phyloP scores from a whole-genome alignment of 2,329 filamentous ascomycete genomes.

The Dothistroma septosporum region DNA sequence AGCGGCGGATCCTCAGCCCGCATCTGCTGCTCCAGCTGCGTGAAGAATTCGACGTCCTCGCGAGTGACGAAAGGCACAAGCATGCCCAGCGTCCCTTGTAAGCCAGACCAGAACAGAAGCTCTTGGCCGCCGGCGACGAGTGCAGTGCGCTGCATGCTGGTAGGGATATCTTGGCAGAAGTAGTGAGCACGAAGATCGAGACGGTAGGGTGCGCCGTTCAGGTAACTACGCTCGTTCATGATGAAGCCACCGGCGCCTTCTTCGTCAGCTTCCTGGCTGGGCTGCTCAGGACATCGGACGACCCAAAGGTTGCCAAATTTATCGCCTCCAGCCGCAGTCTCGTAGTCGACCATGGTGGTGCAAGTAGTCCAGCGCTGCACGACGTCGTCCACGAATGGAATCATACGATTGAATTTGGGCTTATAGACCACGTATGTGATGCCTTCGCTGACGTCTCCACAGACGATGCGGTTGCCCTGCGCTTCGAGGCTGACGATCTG shows the following conservation, averaged over 20 bases:
- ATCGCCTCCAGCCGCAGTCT: slow-evolving; percentile 89
- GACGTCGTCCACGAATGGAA: slow-evolving; percentile 89
- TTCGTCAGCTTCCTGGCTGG: slow-evolving; percentile 85
- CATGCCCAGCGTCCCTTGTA: slow-evolving; percentile 91
- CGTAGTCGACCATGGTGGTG: slow-evolving; percentile 93
- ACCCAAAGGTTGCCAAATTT: slow-evolving; percentile 98
- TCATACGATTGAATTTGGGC: slow-evolving; percentile 80
- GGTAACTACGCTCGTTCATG: slow-evolving; percentile 82
- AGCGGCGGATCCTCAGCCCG: slow-evolving; percentile 81
- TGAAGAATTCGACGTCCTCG: slow-evolving; percentile 97
- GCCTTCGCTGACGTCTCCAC: slow-evolving; percentile 88
- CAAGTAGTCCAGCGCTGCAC: slow-evolving; percentile 87
- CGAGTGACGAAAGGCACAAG: slow-evolving; percentile 87
- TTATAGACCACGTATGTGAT: slow-evolving; percentile 94
- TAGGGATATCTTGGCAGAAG: slow-evolving; percentile 88
- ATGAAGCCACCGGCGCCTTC: slow-evolving; percentile 86
- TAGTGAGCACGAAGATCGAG: slow-evolving; percentile 82
- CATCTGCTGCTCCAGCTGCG: slow-evolving; percentile 84
- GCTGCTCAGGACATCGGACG: slow-evolving; percentile 78
- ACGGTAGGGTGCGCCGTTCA: slow-evolving; percentile 83
- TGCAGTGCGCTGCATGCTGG: slow-evolving; percentile 80
- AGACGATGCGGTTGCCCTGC: slow-evolving; percentile 84
- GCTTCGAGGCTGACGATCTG: slow-evolving; percentile 87
- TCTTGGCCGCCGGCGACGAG: slow-evolving; percentile 89
- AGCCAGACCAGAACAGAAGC: slow-evolving; percentile 84